These are phyloP conservation scores for Phlegmacium glaucopus DNA, from an alignment of 768 basidiomycete genomes.

Conservation along the genomic window DNA sequence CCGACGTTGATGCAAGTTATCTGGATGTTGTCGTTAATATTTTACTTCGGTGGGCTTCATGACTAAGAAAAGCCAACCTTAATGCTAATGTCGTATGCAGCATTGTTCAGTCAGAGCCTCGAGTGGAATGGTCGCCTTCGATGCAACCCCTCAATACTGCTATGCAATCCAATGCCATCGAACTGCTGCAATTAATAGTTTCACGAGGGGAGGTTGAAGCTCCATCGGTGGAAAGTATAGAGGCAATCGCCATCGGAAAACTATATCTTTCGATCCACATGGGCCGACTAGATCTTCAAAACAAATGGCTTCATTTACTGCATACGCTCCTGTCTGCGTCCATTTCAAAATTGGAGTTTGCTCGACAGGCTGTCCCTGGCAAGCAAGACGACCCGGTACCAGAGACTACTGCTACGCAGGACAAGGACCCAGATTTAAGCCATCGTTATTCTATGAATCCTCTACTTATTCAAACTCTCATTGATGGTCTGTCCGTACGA, in stretches of 20 bases:
- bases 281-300: constrained; percentile 78
- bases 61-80: background rate
- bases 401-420: constrained; percentile 31
- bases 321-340: constrained; percentile 80
- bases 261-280: constrained; percentile 72
- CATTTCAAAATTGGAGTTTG: constrained; percentile 32
- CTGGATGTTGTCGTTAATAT: constrained; percentile 75
- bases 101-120: constrained; percentile 78
- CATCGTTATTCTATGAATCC: constrained; percentile 57
- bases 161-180: constrained; percentile 74
- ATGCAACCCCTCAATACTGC: constrained; percentile 61
- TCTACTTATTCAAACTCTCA: constrained; percentile 70
- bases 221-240: constrained; percentile 56
- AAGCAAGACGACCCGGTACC: constrained; percentile 25
- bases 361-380: constrained; percentile 16
- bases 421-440: constrained; percentile 27
- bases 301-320: constrained; percentile 87
- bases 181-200: constrained; percentile 79
- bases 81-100: constrained; percentile 33
- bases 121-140: constrained; percentile 34
- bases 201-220: constrained; percentile 77
- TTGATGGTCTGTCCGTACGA: constrained; percentile 71
- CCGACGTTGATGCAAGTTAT: constrained; percentile 62
- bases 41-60: constrained; percentile 57
- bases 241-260: constrained; percentile 70